phyloP scores from a whole-genome alignment of 2,329 filamentous ascomycete genomes.

The Colletotrichum gigasporum region DNA sequence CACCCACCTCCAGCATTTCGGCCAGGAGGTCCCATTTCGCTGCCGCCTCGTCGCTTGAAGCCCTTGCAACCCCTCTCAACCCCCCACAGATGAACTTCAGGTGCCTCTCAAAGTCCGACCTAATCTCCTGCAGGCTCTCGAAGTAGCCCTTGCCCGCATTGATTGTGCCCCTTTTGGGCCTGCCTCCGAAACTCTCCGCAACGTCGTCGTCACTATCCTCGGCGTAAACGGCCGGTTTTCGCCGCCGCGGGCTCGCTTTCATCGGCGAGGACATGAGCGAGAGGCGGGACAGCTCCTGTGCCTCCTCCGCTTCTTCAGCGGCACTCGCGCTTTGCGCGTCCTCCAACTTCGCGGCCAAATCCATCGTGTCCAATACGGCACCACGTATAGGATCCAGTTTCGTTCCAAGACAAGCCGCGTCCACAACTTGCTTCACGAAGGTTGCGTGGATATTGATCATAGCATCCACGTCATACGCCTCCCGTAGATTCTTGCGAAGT shows the following conservation, averaged over 20 bases:
- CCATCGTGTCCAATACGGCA: slow-evolving; percentile 78
- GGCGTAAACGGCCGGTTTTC: slow-evolving; percentile 30
- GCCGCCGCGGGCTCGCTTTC: slow-evolving; percentile 36
- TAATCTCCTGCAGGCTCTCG: slow-evolving; percentile 65
- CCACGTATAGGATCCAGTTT: slow-evolving; percentile 77
- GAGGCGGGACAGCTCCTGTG: slow-evolving; percentile 50
- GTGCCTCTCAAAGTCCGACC: slow-evolving; percentile 70
- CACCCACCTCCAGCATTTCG: slow-evolving; percentile 75
- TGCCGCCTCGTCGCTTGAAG: slow-evolving; percentile 68
- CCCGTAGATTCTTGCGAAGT: slow-evolving; percentile 66
- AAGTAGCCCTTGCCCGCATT: slow-evolving; percentile 51
- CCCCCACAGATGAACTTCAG: slow-evolving; percentile 78
- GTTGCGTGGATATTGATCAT: slow-evolving; percentile 78
- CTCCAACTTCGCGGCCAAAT: slow-evolving; percentile 76
- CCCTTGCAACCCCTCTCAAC: slow-evolving; percentile 78
- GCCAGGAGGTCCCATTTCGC: slow-evolving; percentile 82
- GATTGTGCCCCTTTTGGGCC: slow-evolving; percentile 17
- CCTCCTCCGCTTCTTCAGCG: slow-evolving; percentile 47
- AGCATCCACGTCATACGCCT: slow-evolving; percentile 78
- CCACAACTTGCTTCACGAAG: slow-evolving; percentile 70
- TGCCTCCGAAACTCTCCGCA: slow-evolving; percentile 38
- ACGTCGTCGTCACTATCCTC: slow-evolving; percentile 47
- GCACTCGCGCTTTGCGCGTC: slow-evolving; percentile 60
- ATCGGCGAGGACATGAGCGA: slow-evolving; percentile 46
- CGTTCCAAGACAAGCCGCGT: slow-evolving; percentile 74